A percentile compares a stretch with the other conserved stretches of the same genome.
Evolutionary conservation across 2,329 filamentous ascomycete species (phyloP).

Genomic region (Epichloe elymi): DNA sequence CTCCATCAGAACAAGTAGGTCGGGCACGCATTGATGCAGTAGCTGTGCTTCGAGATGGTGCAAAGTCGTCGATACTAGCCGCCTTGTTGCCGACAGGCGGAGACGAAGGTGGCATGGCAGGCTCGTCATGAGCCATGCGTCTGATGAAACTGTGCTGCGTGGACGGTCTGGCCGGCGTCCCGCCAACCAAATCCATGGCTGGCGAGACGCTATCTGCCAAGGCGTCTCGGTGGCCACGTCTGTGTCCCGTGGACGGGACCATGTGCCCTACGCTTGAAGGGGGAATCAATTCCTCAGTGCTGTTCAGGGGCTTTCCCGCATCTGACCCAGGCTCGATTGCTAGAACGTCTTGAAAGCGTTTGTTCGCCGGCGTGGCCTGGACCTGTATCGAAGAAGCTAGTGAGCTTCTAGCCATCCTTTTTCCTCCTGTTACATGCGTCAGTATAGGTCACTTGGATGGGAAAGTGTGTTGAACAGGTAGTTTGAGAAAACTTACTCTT

Average conservation of each 20-base stretch:
- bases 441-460: constrained; percentile 11
- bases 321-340: constrained; percentile 16
- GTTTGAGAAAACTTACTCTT: constrained; percentile 32
- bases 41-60: constrained; percentile 7
- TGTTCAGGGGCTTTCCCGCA: constrained; percentile 10
- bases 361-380: constrained; percentile 44
- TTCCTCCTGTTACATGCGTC: constrained; percentile 30
- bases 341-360: constrained; percentile 39
- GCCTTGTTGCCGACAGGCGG: constrained; percentile 18
- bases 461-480: not conserved
- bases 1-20: constrained; percentile 6
- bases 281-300: constrained; percentile 21
- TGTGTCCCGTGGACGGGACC: constrained; percentile 28
- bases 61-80: constrained; percentile 6
- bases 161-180: constrained; percentile 18
- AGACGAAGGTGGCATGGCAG: constrained; percentile 23
- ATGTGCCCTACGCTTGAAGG: constrained; percentile 25
- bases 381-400: constrained; percentile 31
- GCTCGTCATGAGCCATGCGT: constrained; percentile 14
- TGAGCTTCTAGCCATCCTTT: constrained; percentile 32
- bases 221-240: constrained; percentile 18
- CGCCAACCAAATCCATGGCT: constrained; percentile 16
- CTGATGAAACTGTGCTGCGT: constrained; percentile 16
- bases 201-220: constrained; percentile 19
- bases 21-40: constrained; percentile 10